Conservation (phyloP, 164 flowering plant species). For the Piper betle region DNA sequence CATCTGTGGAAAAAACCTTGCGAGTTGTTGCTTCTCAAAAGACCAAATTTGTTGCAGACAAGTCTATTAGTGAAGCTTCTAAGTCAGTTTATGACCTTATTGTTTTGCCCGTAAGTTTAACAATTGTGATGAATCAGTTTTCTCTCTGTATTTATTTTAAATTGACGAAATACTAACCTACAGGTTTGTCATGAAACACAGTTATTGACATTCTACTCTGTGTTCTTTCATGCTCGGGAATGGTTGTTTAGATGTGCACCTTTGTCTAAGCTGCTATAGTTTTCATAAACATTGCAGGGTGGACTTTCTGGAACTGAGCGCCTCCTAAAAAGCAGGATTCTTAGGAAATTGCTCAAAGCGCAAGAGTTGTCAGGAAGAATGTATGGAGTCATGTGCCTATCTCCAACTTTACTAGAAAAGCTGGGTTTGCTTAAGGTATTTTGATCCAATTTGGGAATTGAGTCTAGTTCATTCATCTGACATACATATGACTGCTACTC, state of each 20-base stretch:
- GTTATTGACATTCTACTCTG: background rate
- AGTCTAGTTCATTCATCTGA: too few species aligned
- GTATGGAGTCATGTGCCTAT: conserved; percentile 62
- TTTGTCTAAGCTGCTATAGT: background rate
- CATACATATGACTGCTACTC: too few species aligned
- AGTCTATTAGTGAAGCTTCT: conserved; percentile 45
- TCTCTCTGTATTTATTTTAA: background rate
- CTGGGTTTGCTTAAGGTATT: conserved; percentile 70
- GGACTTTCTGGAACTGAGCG: conserved; percentile 43
- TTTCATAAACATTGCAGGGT: conserved; percentile 35
- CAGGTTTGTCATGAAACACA: background rate
- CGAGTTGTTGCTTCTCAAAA: conserved; percentile 52
- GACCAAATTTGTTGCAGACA: conserved; percentile 69
- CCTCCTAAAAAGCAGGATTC: conserved; percentile 49
- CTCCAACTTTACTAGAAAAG: conserved; percentile 42
- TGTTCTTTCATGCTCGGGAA: background rate
- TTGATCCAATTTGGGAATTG: too few species aligned
- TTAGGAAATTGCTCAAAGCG: conserved; percentile 76
- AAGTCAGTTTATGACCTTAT: conserved; percentile 64
- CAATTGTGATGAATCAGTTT: background rate
- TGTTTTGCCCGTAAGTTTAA: conserved; percentile 77
- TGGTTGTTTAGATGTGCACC: background rate
- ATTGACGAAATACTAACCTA: too few species aligned
- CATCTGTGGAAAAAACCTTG: conserved; percentile 66
- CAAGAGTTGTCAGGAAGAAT: conserved; percentile 57